Base-by-base conservation (phyloP, 805 yeast genomes). In the Kodamaea kaohsiungensis region DNA sequence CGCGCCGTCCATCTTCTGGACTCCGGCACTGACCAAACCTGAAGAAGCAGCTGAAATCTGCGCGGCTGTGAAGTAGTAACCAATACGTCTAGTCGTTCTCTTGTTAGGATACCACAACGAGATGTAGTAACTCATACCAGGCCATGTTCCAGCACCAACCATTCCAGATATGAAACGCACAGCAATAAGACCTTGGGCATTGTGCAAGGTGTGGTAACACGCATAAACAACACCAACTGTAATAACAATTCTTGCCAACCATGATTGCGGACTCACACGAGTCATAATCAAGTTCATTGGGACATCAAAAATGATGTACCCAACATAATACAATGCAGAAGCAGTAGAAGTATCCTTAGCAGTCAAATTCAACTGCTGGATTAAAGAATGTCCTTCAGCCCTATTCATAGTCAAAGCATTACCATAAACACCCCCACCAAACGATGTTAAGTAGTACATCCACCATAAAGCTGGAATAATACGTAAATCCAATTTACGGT, bases 261-360 rank as follows among this genome's bases (percentile, higher is more conserved):
- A 90, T 0, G 87, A 80, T 61, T 90, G 95, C 1, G 97, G 96
- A 19, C 91, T 85, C 7, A 89, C 79, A 53, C 78, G 76, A n/a
- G 96, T 89, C 96, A 90, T 89, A 49, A 83, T 72, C 61, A 90
- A 76, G 69, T 90, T 90, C 92, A 89, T 89, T 35, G 97, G 97
- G 37, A 90, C 85, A 68, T 90, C 96, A 65, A 90, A 90, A 43
- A 90, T 73, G 59, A 90, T 89, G 67, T 82, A 89, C 4, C 92
- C 96, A 15, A 90, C 96, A 62, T 83, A 89, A 73, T 87, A 86
- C 43, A 90, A 75, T 0, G 96, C 95, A 17, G 88, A 84, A 2
- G 96, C 96, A 1, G 87, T 81, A 2, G 92, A 82, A 0, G 81
- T 78, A 58, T 88, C 82, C 52, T 86, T 83, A 1, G 84, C 17